Conservation (phyloP, 2,329 filamentous ascomycete species). For the Teratosphaeria gauchensis region DNA sequence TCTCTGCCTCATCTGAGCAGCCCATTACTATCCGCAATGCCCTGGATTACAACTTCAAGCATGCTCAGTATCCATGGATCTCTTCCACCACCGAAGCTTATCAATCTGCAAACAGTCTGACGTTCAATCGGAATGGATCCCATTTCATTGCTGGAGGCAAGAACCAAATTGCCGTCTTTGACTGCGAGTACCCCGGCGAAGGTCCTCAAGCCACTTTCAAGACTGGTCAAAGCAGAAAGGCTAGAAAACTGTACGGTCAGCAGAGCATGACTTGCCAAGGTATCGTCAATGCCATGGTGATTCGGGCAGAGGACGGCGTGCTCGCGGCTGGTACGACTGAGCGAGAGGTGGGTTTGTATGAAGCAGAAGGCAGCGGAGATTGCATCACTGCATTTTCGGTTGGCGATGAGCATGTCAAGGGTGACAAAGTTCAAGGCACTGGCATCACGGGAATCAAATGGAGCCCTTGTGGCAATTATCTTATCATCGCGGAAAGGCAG, state of each 20-base stretch:
- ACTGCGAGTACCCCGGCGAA: slow-evolving; percentile 39
- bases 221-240: slow-evolving; percentile 30
- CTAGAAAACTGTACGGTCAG: slow-evolving; percentile 25
- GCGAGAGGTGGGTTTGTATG: slow-evolving; percentile 48
- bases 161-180: slow-evolving; percentile 46
- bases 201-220: slow-evolving; percentile 35
- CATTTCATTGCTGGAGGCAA: slow-evolving; percentile 50
- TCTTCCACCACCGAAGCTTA: slow-evolving; percentile 47
- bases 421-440: slow-evolving; percentile 26
- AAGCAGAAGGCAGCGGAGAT: slow-evolving; percentile 38
- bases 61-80: slow-evolving; percentile 47
- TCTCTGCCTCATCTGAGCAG: slow-evolving; percentile 44
- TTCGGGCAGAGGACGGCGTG: slow-evolving; percentile 36
- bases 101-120: slow-evolving; percentile 44
- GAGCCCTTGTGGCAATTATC: slow-evolving; percentile 49
- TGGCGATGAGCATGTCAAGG: slow-evolving; percentile 9
- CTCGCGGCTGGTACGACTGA: slow-evolving; percentile 50
- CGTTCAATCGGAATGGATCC: slow-evolving; percentile 40
- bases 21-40: slow-evolving; percentile 50
- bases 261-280: slow-evolving; percentile 44
- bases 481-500: slow-evolving; percentile 49
- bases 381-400: slow-evolving; percentile 42
- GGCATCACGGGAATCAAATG: slow-evolving; percentile 49
- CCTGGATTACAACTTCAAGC: slow-evolving; percentile 33
- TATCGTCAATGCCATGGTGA: slow-evolving; percentile 42